Percentiles rank a stretch among this genome's conserved stretches.
These are phyloP conservation scores for Trapa incisa DNA, from an alignment of 345 rosid species.

Conservation along the genomic window DNA sequence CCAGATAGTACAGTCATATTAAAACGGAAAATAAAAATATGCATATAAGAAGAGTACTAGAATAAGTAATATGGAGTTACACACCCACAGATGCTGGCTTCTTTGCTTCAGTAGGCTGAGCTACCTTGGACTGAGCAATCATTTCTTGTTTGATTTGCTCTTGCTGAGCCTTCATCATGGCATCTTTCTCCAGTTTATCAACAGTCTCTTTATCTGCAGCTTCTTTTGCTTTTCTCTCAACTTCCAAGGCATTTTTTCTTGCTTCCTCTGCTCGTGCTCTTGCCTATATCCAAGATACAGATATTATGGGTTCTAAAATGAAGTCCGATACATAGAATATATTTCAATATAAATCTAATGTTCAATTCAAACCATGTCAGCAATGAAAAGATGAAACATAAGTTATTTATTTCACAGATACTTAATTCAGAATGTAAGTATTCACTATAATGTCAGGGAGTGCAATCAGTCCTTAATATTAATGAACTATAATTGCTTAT, in stretches of 20 bases:
- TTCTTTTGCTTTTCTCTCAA: slow-evolving; percentile 54
- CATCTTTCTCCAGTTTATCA: slow-evolving; percentile 20
- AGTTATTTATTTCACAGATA: background rate
- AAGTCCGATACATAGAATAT: background rate
- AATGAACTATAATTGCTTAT: background rate
- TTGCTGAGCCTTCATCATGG: slow-evolving; percentile 19
- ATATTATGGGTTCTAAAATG: background rate
- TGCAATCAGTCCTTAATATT: background rate
- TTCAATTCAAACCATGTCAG: background rate
- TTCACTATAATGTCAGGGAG: background rate
- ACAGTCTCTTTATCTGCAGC: slow-evolving; percentile 42
- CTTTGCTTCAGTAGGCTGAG: slow-evolving; percentile 11
- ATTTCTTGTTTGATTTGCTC: slow-evolving; percentile 11
- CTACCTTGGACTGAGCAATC: slow-evolving; percentile 4
- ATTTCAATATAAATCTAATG: background rate
- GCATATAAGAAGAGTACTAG: background rate
- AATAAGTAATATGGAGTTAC: background rate
- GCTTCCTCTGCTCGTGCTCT: slow-evolving; percentile 45
- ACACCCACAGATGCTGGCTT: slow-evolving; percentile 29
- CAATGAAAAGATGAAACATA: background rate
- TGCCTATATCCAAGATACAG: slow-evolving; percentile 13
- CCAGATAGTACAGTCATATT: background rate
- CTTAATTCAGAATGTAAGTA: background rate
- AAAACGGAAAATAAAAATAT: background rate
- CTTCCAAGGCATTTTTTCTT: slow-evolving; percentile 50